Base-by-base conservation (phyloP, 768 basidiomycete species). In the Leccinum subgranulosum region DNA sequence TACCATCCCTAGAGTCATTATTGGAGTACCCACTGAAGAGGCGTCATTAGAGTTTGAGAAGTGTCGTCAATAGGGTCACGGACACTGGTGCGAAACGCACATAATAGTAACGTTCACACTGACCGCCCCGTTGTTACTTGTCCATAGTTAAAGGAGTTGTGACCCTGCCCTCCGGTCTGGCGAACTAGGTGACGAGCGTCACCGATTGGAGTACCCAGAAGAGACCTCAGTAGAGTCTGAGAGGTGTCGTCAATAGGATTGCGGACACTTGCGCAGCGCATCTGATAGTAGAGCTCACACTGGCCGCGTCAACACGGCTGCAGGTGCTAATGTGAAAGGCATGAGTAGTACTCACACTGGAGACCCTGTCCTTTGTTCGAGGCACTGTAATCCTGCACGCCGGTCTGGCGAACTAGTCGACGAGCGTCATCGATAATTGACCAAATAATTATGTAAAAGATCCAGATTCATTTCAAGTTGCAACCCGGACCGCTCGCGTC, bases 141-240 rank as follows among this genome's bases (percentile, higher is more conserved):
- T 5, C 66, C 58, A 55, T 88, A 74, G 61, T 85, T 71, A 27
- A 84, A 81, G 17, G 79, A 68, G 62, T 86, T 88, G 66, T 78
- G 84, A 64, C 87, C 83, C 3, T 78, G 75, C 3, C 88, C 87
- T 12, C 87, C 87, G 6, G 87, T 85, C 77, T 77, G 82, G 49
- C 62, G 71, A 50, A 75, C 82, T 84, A 48, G 62, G 59, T 45
- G 29, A 45, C 54, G 55, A 41, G 15, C 15, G 14, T 62, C 54
- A 23, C 17, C 43, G 28, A 3, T 17, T 9, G n/a, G 14, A 15
- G 15, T 33, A 33, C 33, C 33, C 33, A 14, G 33, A 33, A 5
- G 33, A 33, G 14, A n/a, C n/a, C n/a, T 5, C 33, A 14, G 14
- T 4, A 3, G 33, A 33, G 14, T 4, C 33, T 33, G 31, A 12